A percentile compares a stretch with the other conserved stretches of the same genome.
Evolutionary conservation across 345 rosid genomes (phyloP).

Genomic region (Erysimum cheiranthoides): DNA sequence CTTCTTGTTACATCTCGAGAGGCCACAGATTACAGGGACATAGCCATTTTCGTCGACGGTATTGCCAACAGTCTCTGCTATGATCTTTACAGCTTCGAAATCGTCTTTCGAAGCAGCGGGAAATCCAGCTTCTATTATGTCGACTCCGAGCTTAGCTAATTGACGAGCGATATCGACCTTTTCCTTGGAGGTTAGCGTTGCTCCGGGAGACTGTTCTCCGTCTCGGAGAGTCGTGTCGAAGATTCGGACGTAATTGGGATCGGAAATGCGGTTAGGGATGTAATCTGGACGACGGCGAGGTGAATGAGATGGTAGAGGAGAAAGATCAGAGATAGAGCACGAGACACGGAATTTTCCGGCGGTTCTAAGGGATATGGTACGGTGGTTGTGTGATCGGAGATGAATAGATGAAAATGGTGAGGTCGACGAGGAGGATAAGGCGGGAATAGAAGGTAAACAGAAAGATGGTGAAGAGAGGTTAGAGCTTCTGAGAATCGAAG

Average conservation of each 20-base stretch:
- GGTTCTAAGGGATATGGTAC: background rate
- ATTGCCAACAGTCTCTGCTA: background rate
- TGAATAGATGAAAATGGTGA: slow-evolving; percentile 29
- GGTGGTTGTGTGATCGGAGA: slow-evolving; percentile 10
- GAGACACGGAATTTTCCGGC: background rate
- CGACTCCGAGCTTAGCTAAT: background rate
- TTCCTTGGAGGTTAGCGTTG: slow-evolving; percentile 8
- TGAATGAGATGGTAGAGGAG: background rate
- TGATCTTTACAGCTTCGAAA: slow-evolving; percentile 14
- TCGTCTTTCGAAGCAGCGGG: slow-evolving; percentile 15
- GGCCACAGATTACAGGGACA: background rate
- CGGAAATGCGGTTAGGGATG: slow-evolving; percentile 1
- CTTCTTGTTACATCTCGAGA: slow-evolving; percentile 19
- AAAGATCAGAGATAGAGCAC: background rate
- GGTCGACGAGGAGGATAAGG: background rate
- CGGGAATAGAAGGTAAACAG: background rate
- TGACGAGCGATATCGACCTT: slow-evolving; percentile 21
- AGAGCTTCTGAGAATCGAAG: slow-evolving; percentile 27
- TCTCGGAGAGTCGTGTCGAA: slow-evolving; percentile 94
- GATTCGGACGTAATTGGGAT: slow-evolving; percentile 51
- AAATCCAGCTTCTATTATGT: slow-evolving; percentile 24
- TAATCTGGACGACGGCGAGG: background rate
- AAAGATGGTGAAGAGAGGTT: slow-evolving; percentile 24
- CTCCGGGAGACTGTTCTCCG: slow-evolving; percentile 81
- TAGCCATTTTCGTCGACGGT: background rate